Base-by-base conservation (phyloP, 1,284 basidiomycete species). In the Acaromyces ingoldii region DNA sequence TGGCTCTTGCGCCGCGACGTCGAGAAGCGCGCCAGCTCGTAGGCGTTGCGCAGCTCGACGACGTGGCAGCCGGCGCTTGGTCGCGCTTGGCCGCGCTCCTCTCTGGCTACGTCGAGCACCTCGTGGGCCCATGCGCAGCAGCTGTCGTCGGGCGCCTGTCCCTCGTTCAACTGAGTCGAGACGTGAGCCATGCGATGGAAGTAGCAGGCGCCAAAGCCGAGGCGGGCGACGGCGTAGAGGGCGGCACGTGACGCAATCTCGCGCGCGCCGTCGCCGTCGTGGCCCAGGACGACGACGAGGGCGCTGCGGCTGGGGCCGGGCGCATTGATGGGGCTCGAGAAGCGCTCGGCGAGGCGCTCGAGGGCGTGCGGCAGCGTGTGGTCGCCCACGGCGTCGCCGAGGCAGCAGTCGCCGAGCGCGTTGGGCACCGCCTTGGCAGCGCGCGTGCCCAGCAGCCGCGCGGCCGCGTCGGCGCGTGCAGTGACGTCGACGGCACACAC, bases 311-410 rank as follows among this genome's bases (percentile, higher is more conserved):
- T 19, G 29, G 33, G 29, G 36, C 50, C 47, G 13, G 55, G 43
- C 39, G 33, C 44, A 29, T 57, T 57, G 55, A 57, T 48, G 3
- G 55, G 55, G 25, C 33, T 49, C 5, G 46, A 33, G 28, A 45
- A 33, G 17, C 31, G 31, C 10, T 19, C 21, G 7, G 53, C 15
- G 19, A 37, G 29, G 11, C 34, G 22, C 24, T 57, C 49, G 33
- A 57, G 24, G 6, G 52, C 38, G 17, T 17, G 13, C n/a, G 55
- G 53, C 11, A 57, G 38, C 10, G 51, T 49, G 34, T 57, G 55
- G 29, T 53, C 42, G 3, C 41, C 55, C 17, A 52, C 22, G 13
- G 46, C 30, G 21, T 21, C 33, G 17, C 25, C 38, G n/a, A 19
- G 33, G 19, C 45, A 19, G 19, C 45, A 19, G 24, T 51, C 51